A percentile compares a stretch with the other conserved stretches of the same genome.
phyloP scores from a whole-genome alignment of 2,329 filamentous ascomycete species.

The Colletotrichum endophyticum region DNA sequence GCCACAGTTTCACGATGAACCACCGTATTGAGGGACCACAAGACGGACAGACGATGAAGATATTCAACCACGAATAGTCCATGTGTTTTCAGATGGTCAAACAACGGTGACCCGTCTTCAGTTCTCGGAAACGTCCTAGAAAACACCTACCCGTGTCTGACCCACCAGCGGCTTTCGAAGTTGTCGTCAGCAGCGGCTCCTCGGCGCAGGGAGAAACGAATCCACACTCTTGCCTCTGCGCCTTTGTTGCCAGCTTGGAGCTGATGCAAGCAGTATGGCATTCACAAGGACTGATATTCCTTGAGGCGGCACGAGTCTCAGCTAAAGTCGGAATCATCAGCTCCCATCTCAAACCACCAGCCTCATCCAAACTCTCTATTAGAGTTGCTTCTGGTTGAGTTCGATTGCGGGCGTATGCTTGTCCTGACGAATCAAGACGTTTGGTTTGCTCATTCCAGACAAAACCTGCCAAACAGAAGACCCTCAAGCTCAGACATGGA shows the following conservation, averaged over 20 bases:
- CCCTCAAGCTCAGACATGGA: not conserved
- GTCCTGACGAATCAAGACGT: not conserved
- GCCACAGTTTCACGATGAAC: not conserved
- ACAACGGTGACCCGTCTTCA: not conserved
- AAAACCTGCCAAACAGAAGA: not conserved
- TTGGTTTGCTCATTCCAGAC: not conserved
- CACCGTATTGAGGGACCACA: not conserved
- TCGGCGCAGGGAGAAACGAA: not conserved
- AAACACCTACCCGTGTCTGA: not conserved
- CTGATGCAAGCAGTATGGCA: not conserved
- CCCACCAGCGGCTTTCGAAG: not conserved
- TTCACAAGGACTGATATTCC: not conserved
- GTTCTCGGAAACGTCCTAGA: not conserved
- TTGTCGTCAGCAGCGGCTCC: not conserved
- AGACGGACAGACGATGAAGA: not conserved
- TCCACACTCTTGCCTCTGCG: not conserved
- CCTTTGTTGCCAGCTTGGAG: not conserved
- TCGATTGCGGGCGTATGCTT: not conserved
- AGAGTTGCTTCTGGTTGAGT: not conserved
- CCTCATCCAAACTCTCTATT: not conserved
- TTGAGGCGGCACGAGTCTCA: not conserved
- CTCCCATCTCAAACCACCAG: not conserved
- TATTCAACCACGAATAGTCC: not conserved
- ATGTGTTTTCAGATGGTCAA: not conserved
- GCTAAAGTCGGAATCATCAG: not conserved